Conservation (phyloP, 2,329 filamentous ascomycete genomes). For the Fusarium drepaniforme region DNA sequence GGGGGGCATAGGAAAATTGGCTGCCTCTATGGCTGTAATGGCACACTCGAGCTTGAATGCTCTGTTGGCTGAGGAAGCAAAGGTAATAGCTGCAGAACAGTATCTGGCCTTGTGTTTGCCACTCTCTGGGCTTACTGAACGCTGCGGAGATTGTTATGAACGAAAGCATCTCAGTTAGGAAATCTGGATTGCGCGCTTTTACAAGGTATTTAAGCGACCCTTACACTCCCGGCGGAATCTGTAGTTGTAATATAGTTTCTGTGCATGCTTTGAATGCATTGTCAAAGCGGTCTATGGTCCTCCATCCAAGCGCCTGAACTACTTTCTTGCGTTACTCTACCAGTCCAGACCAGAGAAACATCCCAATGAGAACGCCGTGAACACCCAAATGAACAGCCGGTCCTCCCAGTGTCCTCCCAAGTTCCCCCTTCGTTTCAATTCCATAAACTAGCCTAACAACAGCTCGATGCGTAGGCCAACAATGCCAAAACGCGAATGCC, state of each 20-base stretch:
- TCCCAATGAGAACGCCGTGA: background rate
- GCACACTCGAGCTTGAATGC: background rate
- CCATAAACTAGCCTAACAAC: conserved; percentile 50
- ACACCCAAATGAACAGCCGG: background rate
- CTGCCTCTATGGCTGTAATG: background rate
- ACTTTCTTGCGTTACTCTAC: accelerated
- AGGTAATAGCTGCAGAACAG: background rate
- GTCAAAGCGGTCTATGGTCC: background rate
- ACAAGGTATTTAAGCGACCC: too few species aligned
- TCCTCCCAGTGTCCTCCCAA: background rate
- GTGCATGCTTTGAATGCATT: background rate
- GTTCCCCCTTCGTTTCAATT: background rate
- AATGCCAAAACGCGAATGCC: conserved; percentile 60
- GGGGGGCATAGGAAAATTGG: background rate
- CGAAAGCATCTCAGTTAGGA: background rate
- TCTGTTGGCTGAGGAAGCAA: background rate
- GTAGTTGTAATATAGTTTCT: background rate
- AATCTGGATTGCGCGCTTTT: too few species aligned
- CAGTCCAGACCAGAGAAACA: background rate
- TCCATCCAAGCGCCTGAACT: accelerated
- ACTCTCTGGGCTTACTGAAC: background rate
- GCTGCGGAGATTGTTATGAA: background rate
- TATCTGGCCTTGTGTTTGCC: background rate
- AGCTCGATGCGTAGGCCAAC: conserved; percentile 54
- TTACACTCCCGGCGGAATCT: background rate